Evolutionary conservation across 495 filamentous ascomycete species (phyloP).

Genomic region (Penicillium atrosanguineum): DNA sequence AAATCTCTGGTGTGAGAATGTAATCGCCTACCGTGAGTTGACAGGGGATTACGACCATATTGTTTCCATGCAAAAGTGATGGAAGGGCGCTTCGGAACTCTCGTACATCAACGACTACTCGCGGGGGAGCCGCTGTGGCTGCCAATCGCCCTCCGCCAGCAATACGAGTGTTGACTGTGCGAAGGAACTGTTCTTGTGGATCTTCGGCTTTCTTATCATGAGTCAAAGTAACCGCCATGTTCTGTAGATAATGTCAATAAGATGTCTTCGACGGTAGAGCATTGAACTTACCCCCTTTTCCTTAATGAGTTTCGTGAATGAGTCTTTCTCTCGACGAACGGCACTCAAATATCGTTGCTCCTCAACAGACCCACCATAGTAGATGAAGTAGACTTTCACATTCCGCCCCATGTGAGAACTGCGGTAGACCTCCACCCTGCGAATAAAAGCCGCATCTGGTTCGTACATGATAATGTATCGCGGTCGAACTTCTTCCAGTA

Average conservation of each 20-base stretch:
- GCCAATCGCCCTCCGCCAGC: conserved; percentile 87
- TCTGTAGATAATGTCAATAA: conserved; percentile 29
- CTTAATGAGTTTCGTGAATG: conserved; percentile 88
- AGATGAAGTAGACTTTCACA: conserved; percentile 92
- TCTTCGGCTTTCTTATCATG: conserved; percentile 73
- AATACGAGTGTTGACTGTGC: conserved; percentile 95
- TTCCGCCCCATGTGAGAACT: conserved; percentile 88
- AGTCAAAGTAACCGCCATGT: conserved; percentile 84
- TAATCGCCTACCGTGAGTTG: conserved; percentile 98
- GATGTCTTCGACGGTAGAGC: neutral
- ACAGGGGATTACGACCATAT: conserved; percentile 83
- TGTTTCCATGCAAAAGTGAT: conserved; percentile 83
- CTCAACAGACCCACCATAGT: conserved; percentile 91
- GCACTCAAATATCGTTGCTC: conserved; percentile 91
- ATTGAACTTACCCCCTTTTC: conserved; percentile 65
- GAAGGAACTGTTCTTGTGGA: conserved; percentile 87
- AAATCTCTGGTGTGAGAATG: conserved; percentile 84
- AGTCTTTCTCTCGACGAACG: conserved; percentile 89
- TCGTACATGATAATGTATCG: conserved; percentile 99
- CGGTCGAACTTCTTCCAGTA: conserved; percentile 89
- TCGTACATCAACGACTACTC: conserved; percentile 91
- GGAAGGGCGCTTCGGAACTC: conserved; percentile 93
- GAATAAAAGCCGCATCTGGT: conserved; percentile 91
- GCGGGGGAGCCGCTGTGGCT: conserved; percentile 87
- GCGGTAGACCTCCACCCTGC: conserved; percentile 91